Evolutionary conservation across 2,329 filamentous ascomycete genomes (phyloP), one percentile per base, ranked within the genome.

Genomic region (Apiospora malaysiana): DNA sequence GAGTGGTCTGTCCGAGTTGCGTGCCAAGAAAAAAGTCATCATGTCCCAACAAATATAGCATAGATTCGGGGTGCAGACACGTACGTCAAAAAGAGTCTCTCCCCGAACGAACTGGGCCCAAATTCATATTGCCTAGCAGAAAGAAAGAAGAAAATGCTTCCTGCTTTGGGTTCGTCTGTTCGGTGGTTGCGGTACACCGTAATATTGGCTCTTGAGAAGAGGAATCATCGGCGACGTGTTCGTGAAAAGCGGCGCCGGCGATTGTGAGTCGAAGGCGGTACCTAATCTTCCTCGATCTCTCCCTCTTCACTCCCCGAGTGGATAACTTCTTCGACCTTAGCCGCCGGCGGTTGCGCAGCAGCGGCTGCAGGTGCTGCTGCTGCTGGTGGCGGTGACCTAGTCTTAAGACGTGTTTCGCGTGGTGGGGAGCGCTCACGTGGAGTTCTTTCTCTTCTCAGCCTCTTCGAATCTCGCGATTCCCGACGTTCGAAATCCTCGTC

Each of bases 221-320:
- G 56, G 6, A 6, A 40, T 40, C n/a, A 23, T 25, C 18, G 8
- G 10, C 32, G 56, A 40, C 21, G 27, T 18, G 10, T n/a, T 32
- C 32, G 16, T n/a, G 9, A 63, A n/a, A 37, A 40, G 56, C 56
- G 18, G 56, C 21, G 27, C 18, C 56, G 32, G 5, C 40, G 5
- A 25, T 42, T n/a, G 46, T 56, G 59, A 7, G 27, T 70, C 32
- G 65, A n/a, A 32, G 63, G 40, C 2, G 45, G 40, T 66, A 27
- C 51, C 78, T 84, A 90, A 76, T 90, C 89, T 85, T 98, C 95
- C 82, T 97, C 96, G 77, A 99, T 98, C 84, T 99, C 96, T 69
- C 96, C 96, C 82, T 99, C 96, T 83, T 99, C 96, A 78, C 95
- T 98, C 69, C 96, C 96, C 71, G 93, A 95, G 77, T 93, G 91